Percentiles rank a stretch among this genome's conserved stretches.
Evolutionary conservation across 805 yeast species (phyloP).

Genomic region (Priceomyces medius): DNA sequence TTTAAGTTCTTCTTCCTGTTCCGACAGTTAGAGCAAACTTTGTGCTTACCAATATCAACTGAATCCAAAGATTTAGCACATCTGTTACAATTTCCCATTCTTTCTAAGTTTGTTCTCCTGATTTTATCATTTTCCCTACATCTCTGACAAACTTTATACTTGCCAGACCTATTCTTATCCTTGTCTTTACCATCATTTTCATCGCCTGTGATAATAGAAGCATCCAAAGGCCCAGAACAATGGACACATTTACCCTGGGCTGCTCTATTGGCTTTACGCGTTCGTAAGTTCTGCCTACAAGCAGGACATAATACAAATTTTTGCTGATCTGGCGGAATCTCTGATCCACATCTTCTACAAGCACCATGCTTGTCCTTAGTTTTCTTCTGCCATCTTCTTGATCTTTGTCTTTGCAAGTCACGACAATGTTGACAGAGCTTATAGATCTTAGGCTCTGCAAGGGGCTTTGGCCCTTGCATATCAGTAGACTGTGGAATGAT

Average conservation of each 20-base stretch:
- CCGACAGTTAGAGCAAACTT: slow-evolving; percentile 57
- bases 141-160: slow-evolving; percentile 62
- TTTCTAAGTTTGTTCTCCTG: slow-evolving; percentile 55
- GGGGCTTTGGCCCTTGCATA: slow-evolving; percentile 25
- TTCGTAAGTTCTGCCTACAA: slow-evolving; percentile 55
- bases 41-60: slow-evolving; percentile 49
- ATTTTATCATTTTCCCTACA: slow-evolving; percentile 62
- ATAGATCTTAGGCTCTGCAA: slow-evolving; percentile 42
- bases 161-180: slow-evolving; percentile 22
- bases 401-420: slow-evolving; percentile 59
- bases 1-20: slow-evolving; percentile 47
- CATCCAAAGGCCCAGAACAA: slow-evolving; percentile 57
- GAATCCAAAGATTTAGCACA: slow-evolving; percentile 53
- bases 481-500: slow-evolving; percentile 27
- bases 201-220: slow-evolving; percentile 35
- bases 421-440: slow-evolving; percentile 66
- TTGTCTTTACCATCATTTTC: slow-evolving; percentile 16
- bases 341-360: slow-evolving; percentile 62
- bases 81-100: slow-evolving; percentile 59
- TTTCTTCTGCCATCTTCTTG: slow-evolving; percentile 62
- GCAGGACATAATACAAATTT: slow-evolving; percentile 59
- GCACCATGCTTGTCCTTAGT: slow-evolving; percentile 61
- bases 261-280: slow-evolving; percentile 56
- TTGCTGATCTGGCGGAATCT: slow-evolving; percentile 49
- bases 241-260: slow-evolving; percentile 68